These are phyloP conservation scores for Medicago lupulina DNA, from an alignment of 306 rosid genomes.

Conservation along the genomic window DNA sequence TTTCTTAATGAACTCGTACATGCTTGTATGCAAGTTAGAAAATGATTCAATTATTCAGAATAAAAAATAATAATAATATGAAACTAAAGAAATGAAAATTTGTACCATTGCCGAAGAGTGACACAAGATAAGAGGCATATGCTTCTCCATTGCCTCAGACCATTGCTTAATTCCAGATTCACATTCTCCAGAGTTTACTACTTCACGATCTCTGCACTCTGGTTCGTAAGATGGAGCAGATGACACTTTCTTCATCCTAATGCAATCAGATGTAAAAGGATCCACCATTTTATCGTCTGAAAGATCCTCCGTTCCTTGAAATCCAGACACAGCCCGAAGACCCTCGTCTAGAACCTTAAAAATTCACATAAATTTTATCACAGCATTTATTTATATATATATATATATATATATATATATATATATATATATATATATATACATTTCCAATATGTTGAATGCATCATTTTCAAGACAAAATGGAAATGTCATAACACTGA, in stretches of 20 bases:
- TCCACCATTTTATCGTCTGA: slow-evolving; percentile 74
- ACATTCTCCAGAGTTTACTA: slow-evolving; percentile 45
- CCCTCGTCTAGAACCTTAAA: slow-evolving; percentile 87
- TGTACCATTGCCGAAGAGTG: slow-evolving; percentile 77
- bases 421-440: too few relatives aligned
- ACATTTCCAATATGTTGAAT: too few relatives aligned
- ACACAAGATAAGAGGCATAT: slow-evolving; percentile 65
- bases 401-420: too few relatives aligned
- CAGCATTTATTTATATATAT: too few relatives aligned
- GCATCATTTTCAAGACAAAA: too few relatives aligned
- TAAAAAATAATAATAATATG: slow-evolving; percentile 21
- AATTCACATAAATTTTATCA: slow-evolving; percentile 25
- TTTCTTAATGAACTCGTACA: too few relatives aligned
- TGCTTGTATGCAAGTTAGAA: neutral
- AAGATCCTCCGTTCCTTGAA: slow-evolving; percentile 94
- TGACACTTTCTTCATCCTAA: slow-evolving; percentile 87
- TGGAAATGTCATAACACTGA: slow-evolving; percentile 10
- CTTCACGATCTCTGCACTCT: slow-evolving; percentile 45
- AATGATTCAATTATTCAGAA: slow-evolving; percentile 16
- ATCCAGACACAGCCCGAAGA: slow-evolving; percentile 91
- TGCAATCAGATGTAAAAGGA: slow-evolving; percentile 85
- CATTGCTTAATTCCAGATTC: slow-evolving; percentile 73
- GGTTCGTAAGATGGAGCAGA: slow-evolving; percentile 83
- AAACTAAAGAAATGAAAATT: slow-evolving; percentile 5
- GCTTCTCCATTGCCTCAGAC: slow-evolving; percentile 84